Evolutionary conservation across 129 eudicot species (phyloP).

Genomic region (Smallanthus sonchifolius): DNA sequence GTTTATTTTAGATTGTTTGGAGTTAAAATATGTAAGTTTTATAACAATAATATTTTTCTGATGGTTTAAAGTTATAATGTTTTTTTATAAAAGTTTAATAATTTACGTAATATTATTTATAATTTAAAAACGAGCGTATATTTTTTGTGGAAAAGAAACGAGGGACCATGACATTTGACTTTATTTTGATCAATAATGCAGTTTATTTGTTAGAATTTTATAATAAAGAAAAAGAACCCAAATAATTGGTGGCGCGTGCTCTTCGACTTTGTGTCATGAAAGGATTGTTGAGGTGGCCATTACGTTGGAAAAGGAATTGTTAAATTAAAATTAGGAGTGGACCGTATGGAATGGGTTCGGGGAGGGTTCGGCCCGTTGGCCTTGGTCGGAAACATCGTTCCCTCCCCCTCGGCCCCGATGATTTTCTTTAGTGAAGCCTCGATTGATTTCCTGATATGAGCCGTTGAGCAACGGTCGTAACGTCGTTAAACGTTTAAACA

Average conservation of each 20-base stretch:
- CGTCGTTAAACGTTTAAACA: too few species aligned
- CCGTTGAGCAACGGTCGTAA: too few species aligned
- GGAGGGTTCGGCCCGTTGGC: too few species aligned
- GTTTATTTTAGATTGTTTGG: background rate
- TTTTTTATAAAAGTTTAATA: background rate
- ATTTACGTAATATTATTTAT: background rate
- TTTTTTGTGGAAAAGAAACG: background rate
- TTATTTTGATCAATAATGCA: conserved; percentile 18
- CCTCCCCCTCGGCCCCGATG: too few species aligned
- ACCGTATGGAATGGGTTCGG: too few species aligned
- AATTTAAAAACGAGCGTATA: background rate
- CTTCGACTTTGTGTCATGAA: background rate
- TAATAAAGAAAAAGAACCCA: background rate
- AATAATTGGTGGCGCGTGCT: background rate
- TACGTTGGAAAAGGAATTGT: background rate
- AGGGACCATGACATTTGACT: conserved; percentile 13
- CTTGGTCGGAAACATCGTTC: too few species aligned
- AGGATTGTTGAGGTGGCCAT: background rate
- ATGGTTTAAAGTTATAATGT: background rate
- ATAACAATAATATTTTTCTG: background rate
- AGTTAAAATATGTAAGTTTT: too few species aligned
- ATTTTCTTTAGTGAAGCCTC: too few species aligned
- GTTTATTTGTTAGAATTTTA: background rate
- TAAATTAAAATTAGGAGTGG: background rate
- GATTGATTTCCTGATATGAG: too few species aligned